Conservation (phyloP, 2,329 filamentous ascomycete species). For the Phyllosticta citribraziliensis region DNA sequence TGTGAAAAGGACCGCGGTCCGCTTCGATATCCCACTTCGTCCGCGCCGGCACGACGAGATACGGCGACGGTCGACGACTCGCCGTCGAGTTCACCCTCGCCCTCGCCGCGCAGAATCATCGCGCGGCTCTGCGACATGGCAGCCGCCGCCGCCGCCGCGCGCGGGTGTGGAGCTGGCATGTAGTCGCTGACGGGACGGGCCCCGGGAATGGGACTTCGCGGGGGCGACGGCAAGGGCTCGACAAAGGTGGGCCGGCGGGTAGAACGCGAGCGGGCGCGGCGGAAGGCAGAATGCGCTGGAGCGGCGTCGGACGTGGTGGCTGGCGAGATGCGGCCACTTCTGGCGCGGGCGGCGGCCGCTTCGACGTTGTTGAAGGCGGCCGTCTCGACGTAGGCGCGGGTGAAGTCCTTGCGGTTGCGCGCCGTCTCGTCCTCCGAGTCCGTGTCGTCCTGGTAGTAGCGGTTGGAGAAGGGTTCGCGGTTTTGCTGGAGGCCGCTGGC, state of each 20-base stretch:
- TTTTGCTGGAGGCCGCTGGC: constrained; percentile 2
- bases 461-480: constrained; percentile 3
- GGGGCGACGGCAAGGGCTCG: neutral
- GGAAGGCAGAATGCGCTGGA: neutral
- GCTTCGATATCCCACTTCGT: neutral
- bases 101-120: neutral
- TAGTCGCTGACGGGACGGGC: neutral
- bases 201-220: neutral
- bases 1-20: neutral
- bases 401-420: constrained; percentile 6
- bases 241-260: neutral
- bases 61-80: neutral
- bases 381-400: constrained; percentile 8
- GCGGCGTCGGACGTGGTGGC: neutral
- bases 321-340: neutral
- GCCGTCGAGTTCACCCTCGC: neutral
- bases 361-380: constrained; percentile 3
- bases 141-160: neutral
- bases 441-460: constrained; percentile 1
- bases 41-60: neutral
- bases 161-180: neutral
- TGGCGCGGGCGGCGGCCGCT: neutral
- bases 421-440: constrained; percentile 5
- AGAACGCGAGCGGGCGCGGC: neutral
- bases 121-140: neutral